phyloP scores from a whole-genome alignment of 176 grass and related monocot species.

The Oryza australiensis region DNA sequence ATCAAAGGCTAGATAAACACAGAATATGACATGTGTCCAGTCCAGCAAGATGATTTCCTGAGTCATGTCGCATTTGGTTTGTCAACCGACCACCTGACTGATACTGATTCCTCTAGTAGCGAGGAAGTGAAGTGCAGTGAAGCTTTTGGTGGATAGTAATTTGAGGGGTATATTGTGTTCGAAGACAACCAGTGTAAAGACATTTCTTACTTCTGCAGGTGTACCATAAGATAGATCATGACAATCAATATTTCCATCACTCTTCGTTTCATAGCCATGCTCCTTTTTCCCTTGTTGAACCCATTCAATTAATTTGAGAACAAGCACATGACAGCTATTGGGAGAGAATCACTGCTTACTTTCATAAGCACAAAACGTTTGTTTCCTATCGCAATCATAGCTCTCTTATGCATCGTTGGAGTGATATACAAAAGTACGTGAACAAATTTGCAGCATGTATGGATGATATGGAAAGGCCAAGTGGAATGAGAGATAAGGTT shows the following conservation, averaged over 20 bases:
- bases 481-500: too few relatives aligned
- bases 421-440: too few relatives aligned
- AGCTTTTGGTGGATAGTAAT: conserved; percentile 47
- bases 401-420: too few relatives aligned
- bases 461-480: too few relatives aligned
- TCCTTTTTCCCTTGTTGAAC: conserved; percentile 55
- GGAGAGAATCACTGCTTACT: too few relatives aligned
- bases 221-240: conserved; percentile 48
- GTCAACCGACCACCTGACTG: conserved; percentile 21
- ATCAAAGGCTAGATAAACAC: too few relatives aligned
- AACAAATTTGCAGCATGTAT: too few relatives aligned
- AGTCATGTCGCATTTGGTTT: background rate
- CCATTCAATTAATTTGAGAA: conserved; percentile 67
- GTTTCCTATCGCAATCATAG: too few relatives aligned
- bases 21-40: conserved; percentile 18
- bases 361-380: too few relatives aligned
- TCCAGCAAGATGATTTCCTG: conserved; percentile 26
- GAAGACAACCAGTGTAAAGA: conserved; percentile 81
- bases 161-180: conserved; percentile 77
- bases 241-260: conserved; percentile 68
- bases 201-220: conserved; percentile 68
- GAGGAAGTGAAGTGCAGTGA: conserved; percentile 52
- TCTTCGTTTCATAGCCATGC: conserved; percentile 51
- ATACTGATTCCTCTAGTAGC: conserved; percentile 48
- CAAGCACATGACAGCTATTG: background rate